Evolutionary conservation across 495 filamentous ascomycete species (phyloP).

Genomic region (Tuber magnatum): DNA sequence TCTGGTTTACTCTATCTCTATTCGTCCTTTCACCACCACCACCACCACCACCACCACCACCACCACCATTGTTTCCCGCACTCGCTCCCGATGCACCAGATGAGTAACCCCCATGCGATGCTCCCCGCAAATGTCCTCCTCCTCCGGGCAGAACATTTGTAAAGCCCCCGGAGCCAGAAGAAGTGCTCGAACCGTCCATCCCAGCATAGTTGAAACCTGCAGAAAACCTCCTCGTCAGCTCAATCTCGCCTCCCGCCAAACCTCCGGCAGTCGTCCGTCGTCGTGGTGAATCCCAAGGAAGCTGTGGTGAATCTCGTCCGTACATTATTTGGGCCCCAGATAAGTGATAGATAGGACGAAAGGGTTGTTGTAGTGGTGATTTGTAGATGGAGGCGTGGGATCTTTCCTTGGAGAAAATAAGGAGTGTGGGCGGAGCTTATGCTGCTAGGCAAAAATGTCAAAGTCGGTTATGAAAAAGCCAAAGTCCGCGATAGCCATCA

Average conservation of each 20-base stretch:
- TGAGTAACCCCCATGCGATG: slow-evolving; percentile 23
- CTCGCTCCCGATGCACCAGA: slow-evolving; percentile 14
- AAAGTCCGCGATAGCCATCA: slow-evolving; percentile 37
- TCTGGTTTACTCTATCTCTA: slow-evolving; percentile 40
- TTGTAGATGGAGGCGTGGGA: slow-evolving; percentile 14
- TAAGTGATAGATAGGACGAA: slow-evolving; percentile 34
- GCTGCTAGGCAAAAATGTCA: slow-evolving; percentile 36
- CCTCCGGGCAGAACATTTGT: slow-evolving; percentile 31
- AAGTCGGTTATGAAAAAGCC: slow-evolving; percentile 35
- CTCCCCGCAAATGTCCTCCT: slow-evolving; percentile 23
- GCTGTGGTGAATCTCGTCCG: slow-evolving; percentile 33
- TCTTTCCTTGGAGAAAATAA: background rate
- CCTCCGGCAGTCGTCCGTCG: slow-evolving; percentile 29
- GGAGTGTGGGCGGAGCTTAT: slow-evolving; percentile 7
- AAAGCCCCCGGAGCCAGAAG: slow-evolving; percentile 30
- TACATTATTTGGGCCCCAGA: slow-evolving; percentile 27
- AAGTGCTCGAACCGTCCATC: slow-evolving; percentile 35
- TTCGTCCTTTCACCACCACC: slow-evolving; percentile 28
- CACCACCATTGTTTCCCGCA: slow-evolving; percentile 2
- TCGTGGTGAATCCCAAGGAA: slow-evolving; percentile 32
- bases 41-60: too few species aligned
- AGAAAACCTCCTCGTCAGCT: slow-evolving; percentile 32
- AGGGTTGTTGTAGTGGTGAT: slow-evolving; percentile 12
- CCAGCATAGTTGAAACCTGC: slow-evolving; percentile 33
- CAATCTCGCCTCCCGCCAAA: slow-evolving; percentile 21